These are phyloP conservation scores for Leptographium radiaticola DNA, from an alignment of 2,329 filamentous ascomycete species.

Conservation along the genomic window DNA sequence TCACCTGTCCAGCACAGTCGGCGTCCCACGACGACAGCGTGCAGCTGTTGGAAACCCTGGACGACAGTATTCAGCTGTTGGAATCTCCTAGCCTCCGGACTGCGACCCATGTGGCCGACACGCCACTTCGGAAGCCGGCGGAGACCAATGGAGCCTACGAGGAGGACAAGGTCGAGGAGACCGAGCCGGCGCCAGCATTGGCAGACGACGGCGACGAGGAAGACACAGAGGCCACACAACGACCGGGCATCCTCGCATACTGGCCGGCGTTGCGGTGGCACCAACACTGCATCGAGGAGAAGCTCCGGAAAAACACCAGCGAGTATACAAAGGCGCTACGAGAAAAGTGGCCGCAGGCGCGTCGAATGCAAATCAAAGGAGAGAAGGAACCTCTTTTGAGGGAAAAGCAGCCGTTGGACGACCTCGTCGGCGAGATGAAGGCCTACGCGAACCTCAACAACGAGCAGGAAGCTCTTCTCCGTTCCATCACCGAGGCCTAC, in stretches of 20 bases:
- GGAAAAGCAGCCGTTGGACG: slow-evolving; percentile 30
- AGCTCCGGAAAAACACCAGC: slow-evolving; percentile 32
- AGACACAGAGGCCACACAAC: slow-evolving; percentile 4
- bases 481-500: slow-evolving; percentile 36
- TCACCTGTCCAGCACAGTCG: slow-evolving; percentile 11
- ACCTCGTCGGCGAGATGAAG: slow-evolving; percentile 27
- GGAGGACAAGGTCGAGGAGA: not conserved
- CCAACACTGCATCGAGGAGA: slow-evolving; percentile 24
- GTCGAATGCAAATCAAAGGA: slow-evolving; percentile 31
- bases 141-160: not conserved
- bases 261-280: slow-evolving; percentile 15
- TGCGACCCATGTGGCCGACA: slow-evolving; percentile 3
- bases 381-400: slow-evolving; percentile 34
- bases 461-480: slow-evolving; percentile 31
- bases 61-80: not conserved
- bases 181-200: not conserved
- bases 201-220: not conserved
- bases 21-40: not conserved
- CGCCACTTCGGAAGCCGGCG: not conserved
- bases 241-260: slow-evolving; percentile 6
- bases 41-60: not conserved
- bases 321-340: slow-evolving; percentile 34
- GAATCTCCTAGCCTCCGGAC: slow-evolving; percentile 1
- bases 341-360: slow-evolving; percentile 30
- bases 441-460: slow-evolving; percentile 27